Percentiles rank a stretch among this genome's conserved stretches.
These are phyloP conservation scores for Pythium aristosporum DNA, from an alignment of 352 stramenopile genomes.

Conservation along the genomic window DNA sequence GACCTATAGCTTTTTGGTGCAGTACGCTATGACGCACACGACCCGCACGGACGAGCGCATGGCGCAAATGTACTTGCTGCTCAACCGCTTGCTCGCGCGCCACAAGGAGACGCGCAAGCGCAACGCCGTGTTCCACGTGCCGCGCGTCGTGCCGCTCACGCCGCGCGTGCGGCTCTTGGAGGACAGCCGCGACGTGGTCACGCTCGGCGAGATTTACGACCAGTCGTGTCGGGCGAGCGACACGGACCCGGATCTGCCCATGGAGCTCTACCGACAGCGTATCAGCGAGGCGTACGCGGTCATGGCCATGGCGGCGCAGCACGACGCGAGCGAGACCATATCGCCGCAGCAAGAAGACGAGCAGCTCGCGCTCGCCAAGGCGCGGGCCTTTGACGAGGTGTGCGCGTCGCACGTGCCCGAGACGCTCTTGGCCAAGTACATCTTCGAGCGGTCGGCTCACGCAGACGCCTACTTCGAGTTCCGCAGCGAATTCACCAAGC, in stretches of 20 bases:
- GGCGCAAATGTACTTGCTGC: constrained; percentile 91
- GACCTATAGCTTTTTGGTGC: constrained; percentile 90
- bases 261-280: constrained; percentile 76
- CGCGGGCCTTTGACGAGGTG: constrained; percentile 75
- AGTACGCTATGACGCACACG: constrained; percentile 92
- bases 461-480: constrained; percentile 87
- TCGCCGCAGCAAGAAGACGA: constrained; percentile 59
- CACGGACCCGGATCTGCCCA: constrained; percentile 73
- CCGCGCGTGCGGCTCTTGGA: constrained; percentile 87
- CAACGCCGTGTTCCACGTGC: constrained; percentile 88
- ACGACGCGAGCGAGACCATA: constrained; percentile 9
- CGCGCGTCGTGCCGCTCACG: constrained; percentile 92
- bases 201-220: constrained; percentile 87
- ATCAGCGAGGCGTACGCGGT: constrained; percentile 76
- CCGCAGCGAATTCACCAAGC: constrained; percentile 84
- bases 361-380: constrained; percentile 60
- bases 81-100: constrained; percentile 82
- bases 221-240: constrained; percentile 63
- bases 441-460: constrained; percentile 70
- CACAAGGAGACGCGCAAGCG: constrained; percentile 89
- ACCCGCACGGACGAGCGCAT: constrained; percentile 94
- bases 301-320: constrained; percentile 31
- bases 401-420: constrained; percentile 79
- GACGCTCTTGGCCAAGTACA: constrained; percentile 82
- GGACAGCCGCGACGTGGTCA: constrained; percentile 84